Evolutionary conservation across 1,284 basidiomycete genomes (phyloP).

Genomic region (Moesziomyces aphidis): DNA sequence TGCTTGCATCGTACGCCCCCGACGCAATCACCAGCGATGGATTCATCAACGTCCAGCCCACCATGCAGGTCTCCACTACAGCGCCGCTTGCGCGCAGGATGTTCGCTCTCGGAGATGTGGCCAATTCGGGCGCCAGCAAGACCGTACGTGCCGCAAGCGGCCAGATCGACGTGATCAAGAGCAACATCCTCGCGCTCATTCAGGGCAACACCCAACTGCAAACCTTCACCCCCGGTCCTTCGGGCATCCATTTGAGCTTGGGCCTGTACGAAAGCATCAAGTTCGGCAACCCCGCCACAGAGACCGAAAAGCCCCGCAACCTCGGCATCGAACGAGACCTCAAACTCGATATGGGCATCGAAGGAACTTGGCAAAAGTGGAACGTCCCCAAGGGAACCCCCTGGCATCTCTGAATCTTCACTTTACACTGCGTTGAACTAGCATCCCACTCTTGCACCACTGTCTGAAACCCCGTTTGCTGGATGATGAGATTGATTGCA

Average conservation of each 20-base stretch:
- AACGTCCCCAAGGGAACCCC: slow-evolving; percentile 36
- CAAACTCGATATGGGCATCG: slow-evolving; percentile 32
- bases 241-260: slow-evolving; percentile 37
- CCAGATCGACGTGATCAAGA: slow-evolving; percentile 36
- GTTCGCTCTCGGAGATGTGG: slow-evolving; percentile 41
- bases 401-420: slow-evolving; percentile 25
- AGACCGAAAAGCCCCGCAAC: slow-evolving; percentile 9
- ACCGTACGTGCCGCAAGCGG: slow-evolving; percentile 39
- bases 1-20: slow-evolving; percentile 26
- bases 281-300: slow-evolving; percentile 30
- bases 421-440: background rate
- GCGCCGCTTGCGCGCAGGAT: slow-evolving; percentile 6
- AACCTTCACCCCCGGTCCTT: slow-evolving; percentile 18
- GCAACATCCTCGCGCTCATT: slow-evolving; percentile 39
- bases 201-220: background rate
- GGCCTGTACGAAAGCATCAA: slow-evolving; percentile 43
- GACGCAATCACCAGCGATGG: slow-evolving; percentile 18
- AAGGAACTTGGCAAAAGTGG: slow-evolving; percentile 19
- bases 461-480: no score
- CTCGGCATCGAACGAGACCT: slow-evolving; percentile 28
- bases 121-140: slow-evolving; percentile 39
- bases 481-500: background rate
- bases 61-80: slow-evolving; percentile 27
- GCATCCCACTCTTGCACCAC: background rate
- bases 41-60: slow-evolving; percentile 42